Conservation (phyloP, 768 basidiomycete species). For the Pleurotus citrinopileatus region DNA sequence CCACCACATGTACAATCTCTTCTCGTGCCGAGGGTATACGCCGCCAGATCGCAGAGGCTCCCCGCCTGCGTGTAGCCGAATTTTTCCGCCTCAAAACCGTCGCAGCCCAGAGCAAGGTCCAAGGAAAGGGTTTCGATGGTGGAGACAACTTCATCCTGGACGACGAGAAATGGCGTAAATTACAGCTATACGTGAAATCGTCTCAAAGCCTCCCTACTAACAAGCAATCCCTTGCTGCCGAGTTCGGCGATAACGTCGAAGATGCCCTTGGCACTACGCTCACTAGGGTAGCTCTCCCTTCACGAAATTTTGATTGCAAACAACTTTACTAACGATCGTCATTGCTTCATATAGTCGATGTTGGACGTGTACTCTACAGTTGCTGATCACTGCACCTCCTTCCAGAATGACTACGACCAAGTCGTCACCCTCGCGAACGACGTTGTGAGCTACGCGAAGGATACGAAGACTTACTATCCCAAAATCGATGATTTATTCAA, state of each 20-base stretch:
- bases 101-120: background rate
- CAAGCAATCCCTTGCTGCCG: background rate
- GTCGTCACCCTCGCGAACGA: background rate
- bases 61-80: background rate
- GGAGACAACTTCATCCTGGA: background rate
- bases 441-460: background rate
- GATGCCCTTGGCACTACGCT: background rate
- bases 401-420: background rate
- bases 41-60: background rate
- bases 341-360: background rate
- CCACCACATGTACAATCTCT: background rate
- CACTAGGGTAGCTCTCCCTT: background rate
- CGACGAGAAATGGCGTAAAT: background rate
- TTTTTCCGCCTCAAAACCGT: background rate
- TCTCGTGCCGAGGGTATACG: background rate
- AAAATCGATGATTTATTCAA: background rate
- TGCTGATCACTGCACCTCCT: background rate
- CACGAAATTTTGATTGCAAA: background rate
- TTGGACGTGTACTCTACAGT: background rate
- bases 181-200: background rate
- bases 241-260: background rate
- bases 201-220: background rate
- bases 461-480: background rate
- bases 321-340: too few relatives aligned
- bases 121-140: background rate